A percentile compares a stretch with the other conserved stretches of the same genome.
Conservation (phyloP, 129 eudicot genomes). For the Logfia minima region DNA sequence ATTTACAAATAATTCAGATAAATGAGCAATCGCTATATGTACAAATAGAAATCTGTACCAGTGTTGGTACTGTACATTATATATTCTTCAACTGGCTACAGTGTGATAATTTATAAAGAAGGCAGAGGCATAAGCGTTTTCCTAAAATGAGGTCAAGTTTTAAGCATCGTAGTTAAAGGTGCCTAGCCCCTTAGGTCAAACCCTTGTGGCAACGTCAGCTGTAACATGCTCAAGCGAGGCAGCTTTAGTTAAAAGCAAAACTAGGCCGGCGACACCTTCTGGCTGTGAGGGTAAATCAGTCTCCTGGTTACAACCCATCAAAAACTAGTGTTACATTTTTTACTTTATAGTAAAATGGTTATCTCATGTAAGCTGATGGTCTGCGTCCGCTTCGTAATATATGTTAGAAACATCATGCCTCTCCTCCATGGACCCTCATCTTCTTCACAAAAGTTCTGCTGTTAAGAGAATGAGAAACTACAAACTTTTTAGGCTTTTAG, state of each 20-base stretch:
- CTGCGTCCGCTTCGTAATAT: not conserved
- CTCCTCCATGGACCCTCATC: not conserved
- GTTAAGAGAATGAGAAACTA: not conserved
- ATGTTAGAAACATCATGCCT: not conserved
- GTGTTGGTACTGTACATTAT: not conserved
- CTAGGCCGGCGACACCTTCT: not conserved
- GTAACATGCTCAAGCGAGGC: too few species aligned
- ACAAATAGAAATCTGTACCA: conserved; percentile 5
- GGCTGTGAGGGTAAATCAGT: not conserved
- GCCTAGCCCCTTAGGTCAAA: too few species aligned
- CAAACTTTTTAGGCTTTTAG: not conserved
- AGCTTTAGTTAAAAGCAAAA: too few species aligned
- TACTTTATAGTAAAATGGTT: not conserved
- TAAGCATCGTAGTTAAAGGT: not conserved
- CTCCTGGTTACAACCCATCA: not conserved
- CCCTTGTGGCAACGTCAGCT: too few species aligned
- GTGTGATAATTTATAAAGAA: conserved; percentile 11
- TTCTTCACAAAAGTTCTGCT: not conserved
- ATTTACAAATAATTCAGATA: not conserved
- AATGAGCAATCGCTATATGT: not conserved
- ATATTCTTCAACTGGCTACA: not conserved
- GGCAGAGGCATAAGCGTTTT: not conserved
- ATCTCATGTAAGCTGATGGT: not conserved
- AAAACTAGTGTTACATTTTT: not conserved
- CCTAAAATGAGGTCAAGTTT: not conserved